Evolutionary conservation across 164 flowering plant species (phyloP), one percentile per base, ranked within the genome.

Genomic region (Umbilicus rupestris): DNA sequence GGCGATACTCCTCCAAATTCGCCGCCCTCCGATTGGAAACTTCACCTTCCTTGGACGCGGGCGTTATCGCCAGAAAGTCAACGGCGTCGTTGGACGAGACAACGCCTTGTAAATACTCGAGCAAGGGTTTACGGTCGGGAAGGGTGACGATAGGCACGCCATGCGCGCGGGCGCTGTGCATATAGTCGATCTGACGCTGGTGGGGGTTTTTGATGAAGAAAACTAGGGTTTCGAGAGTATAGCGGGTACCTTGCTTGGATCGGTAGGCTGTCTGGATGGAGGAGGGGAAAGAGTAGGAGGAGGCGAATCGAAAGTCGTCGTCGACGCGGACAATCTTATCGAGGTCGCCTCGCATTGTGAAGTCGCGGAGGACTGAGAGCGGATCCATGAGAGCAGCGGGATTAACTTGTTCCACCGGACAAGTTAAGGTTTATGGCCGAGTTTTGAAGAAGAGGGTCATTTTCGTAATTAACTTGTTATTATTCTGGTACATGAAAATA

Each of bases 201-300:
- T 87, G 87, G 69, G 83, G 84, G 78, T 92, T 81, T 35, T 79
- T 83, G 68, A 88, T 66, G 83, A 72, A 95, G 75, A 72, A 76
- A 59, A 92, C 73, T 15, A 94, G 86, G 81, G 96, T 79, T 72
- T 94, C 96, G 67, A 94, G 89, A n/a, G 99, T 85, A 75, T 89
- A 95, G 72, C 84, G 85, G 66, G 74, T 83, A 33, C 95, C 96
- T 63, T 82, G 88, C 69, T 88, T 92, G 50, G 99, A 92, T 28
- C 94, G 80, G 77, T 83, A 92, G 8, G 97, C 87, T 10, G 97
- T 89, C 50, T 81, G 85, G 59, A 74, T 70, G 19, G 80, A 41
- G 79, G 83, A 78, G 0, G 97, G 94, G 81, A 95, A 95, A 65
- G 79, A 3, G 82, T 84, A 92, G 46, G 84, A 87, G 44, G 76